A percentile compares a stretch with the other conserved stretches of the same genome.
phyloP scores from a whole-genome alignment of 306 rosid species.

The Morella rubra region DNA sequence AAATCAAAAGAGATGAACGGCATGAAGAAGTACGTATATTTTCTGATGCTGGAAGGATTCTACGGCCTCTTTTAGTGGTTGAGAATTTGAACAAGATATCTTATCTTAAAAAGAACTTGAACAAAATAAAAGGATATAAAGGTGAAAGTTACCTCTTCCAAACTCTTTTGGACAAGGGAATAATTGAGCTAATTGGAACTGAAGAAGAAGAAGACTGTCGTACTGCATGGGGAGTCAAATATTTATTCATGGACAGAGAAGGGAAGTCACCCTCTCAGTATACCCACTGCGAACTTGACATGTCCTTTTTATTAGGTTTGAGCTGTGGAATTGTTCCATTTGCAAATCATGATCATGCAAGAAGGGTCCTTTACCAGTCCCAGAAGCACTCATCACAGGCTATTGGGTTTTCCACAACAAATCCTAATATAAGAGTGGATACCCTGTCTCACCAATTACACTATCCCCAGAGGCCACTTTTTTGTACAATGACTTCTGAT shows the following conservation, averaged over 20 bases:
- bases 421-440: constrained; percentile 82
- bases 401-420: constrained; percentile 73
- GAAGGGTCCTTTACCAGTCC: constrained; percentile 86
- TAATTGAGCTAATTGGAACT: constrained; percentile 79
- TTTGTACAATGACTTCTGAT: constrained; percentile 71
- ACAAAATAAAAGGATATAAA: constrained; percentile 52
- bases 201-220: constrained; percentile 97
- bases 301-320: constrained; percentile 80
- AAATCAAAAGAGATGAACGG: constrained; percentile 74
- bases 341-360: constrained; percentile 96
- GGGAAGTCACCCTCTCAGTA: constrained; percentile 50
- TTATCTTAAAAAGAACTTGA: constrained; percentile 38
- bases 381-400: constrained; percentile 98
- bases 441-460: constrained; percentile 78
- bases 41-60: constrained; percentile 92
- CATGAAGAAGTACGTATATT: constrained; percentile 77
- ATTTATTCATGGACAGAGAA: constrained; percentile 52
- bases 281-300: constrained; percentile 93
- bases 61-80: constrained; percentile 90
- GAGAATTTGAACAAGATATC: constrained; percentile 52
- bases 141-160: constrained; percentile 50
- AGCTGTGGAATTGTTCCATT: constrained; percentile 84
- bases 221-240: constrained; percentile 72
- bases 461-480: constrained; percentile 91
- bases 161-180: constrained; percentile 66